phyloP scores from a whole-genome alignment of 371 early-diverging fungal genomes.

The Parasitella parasitica region DNA sequence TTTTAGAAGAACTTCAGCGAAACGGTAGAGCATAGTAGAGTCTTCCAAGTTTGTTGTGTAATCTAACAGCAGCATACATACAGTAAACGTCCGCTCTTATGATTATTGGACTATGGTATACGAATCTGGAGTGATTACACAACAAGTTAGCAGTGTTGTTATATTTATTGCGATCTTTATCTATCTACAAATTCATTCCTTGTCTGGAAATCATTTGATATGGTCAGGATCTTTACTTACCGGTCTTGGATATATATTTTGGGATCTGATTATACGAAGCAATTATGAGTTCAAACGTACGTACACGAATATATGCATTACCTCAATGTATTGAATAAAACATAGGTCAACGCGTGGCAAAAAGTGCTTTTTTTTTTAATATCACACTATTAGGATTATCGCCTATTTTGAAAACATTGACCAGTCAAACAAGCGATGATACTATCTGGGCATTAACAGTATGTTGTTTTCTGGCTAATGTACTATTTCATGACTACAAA shows the following conservation, averaged over 20 bases:
- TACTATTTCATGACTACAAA: constrained; percentile 90
- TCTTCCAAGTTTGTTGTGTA: neutral
- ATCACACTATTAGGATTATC: constrained; percentile 83
- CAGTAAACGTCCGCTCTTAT: constrained; percentile 71
- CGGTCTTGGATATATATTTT: constrained; percentile 65
- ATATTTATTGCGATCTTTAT: constrained; percentile 89
- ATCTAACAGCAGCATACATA: neutral
- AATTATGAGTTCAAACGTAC: constrained; percentile 56
- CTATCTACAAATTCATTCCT: constrained; percentile 56
- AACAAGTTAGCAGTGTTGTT: constrained; percentile 81
- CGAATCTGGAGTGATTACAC: constrained; percentile 78
- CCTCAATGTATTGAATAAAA: neutral
- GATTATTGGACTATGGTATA: constrained; percentile 74
- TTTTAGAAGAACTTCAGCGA: constrained; percentile 83
- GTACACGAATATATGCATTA: neutral
- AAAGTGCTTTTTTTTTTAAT: constrained; percentile 77
- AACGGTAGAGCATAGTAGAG: constrained; percentile 64
- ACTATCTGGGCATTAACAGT: constrained; percentile 93
- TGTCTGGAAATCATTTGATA: constrained; percentile 64
- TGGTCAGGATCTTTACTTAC: constrained; percentile 59
- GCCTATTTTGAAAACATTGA: constrained; percentile 91
- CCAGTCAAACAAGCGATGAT: constrained; percentile 87
- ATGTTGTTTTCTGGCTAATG: constrained; percentile 78
- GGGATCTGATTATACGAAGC: constrained; percentile 61
- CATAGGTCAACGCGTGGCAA: constrained; percentile 61